Percentiles rank a stretch among this genome's conserved stretches.
These are phyloP conservation scores for Lasiosphaeria ovina DNA, from an alignment of 495 filamentous ascomycete genomes.

Conservation along the genomic window DNA sequence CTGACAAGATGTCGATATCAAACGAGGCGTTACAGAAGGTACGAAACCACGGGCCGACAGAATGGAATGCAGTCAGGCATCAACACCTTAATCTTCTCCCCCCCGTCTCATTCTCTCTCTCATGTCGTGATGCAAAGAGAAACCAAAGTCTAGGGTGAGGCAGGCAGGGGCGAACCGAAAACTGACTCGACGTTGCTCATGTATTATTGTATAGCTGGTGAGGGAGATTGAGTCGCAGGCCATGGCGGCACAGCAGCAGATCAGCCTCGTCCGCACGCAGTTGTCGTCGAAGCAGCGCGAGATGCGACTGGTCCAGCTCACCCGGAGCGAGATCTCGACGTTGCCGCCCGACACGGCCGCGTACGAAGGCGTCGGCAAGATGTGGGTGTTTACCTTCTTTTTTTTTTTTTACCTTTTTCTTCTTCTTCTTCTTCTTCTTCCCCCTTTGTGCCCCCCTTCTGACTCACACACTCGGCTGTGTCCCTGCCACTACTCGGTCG, in stretches of 20 bases:
- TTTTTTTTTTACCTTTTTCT: not conserved
- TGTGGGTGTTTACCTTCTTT: conserved; percentile 55
- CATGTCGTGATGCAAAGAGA: conserved; percentile 2
- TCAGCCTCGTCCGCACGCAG: conserved; percentile 81
- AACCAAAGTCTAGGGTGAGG: not conserved
- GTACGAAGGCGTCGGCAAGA: conserved; percentile 95
- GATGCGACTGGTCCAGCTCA: conserved; percentile 83
- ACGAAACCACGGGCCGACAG: not conserved
- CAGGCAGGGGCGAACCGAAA: not conserved
- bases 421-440: not conserved
- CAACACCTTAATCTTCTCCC: not conserved
- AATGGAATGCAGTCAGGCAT: conserved; percentile 11
- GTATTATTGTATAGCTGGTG: conserved; percentile 60
- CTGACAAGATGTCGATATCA: conserved; percentile 79
- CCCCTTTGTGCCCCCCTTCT: too few relatives aligned
- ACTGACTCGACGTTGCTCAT: conserved; percentile 4
- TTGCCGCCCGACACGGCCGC: conserved; percentile 78
- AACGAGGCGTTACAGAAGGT: conserved; percentile 96
- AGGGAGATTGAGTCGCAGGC: conserved; percentile 93
- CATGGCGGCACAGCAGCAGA: conserved; percentile 84
- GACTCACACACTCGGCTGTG: too few relatives aligned
- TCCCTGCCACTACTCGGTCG: too few relatives aligned
- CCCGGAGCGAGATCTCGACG: conserved; percentile 73
- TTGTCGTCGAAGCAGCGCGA: conserved; percentile 85
- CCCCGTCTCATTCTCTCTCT: not conserved